Evolutionary conservation across 768 basidiomycete species (phyloP).

Genomic region (Rhizopogon rudus): DNA sequence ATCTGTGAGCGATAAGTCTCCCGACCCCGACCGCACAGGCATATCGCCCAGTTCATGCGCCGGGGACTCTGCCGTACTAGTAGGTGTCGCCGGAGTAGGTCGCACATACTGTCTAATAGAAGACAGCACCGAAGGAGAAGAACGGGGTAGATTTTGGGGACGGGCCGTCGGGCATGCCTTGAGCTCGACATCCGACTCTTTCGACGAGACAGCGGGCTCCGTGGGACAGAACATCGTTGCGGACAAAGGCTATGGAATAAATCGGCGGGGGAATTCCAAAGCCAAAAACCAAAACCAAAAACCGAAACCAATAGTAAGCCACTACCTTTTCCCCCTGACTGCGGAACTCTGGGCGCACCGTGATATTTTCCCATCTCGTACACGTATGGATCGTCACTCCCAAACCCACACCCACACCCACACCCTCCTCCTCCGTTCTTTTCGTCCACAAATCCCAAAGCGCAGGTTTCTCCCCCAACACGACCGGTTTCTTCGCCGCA

Average conservation of each 20-base stretch:
- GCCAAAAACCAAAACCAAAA: too few species aligned
- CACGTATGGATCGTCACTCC: constrained; percentile 7
- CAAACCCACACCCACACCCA: constrained; percentile 4
- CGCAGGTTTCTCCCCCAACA: constrained; percentile 29
- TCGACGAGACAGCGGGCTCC: background rate
- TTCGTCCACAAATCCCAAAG: constrained; percentile 42
- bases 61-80: background rate
- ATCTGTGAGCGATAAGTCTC: constrained; percentile 6
- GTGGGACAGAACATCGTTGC: constrained; percentile 7
- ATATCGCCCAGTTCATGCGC: background rate
- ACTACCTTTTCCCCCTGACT: background rate
- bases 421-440: background rate
- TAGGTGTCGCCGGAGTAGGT: background rate
- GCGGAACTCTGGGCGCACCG: constrained; percentile 27
- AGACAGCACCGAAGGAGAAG: background rate
- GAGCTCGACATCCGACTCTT: too few species aligned
- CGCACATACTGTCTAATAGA: background rate
- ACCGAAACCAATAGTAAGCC: constrained; percentile 2
- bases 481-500: background rate
- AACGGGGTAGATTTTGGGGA: background rate
- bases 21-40: background rate
- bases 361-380: constrained; percentile 33
- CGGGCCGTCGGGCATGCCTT: too few species aligned
- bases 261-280: too few species aligned
- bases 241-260: constrained; percentile 19